Conservation (phyloP, 306 rosid species). For the Cicer judaicum region DNA sequence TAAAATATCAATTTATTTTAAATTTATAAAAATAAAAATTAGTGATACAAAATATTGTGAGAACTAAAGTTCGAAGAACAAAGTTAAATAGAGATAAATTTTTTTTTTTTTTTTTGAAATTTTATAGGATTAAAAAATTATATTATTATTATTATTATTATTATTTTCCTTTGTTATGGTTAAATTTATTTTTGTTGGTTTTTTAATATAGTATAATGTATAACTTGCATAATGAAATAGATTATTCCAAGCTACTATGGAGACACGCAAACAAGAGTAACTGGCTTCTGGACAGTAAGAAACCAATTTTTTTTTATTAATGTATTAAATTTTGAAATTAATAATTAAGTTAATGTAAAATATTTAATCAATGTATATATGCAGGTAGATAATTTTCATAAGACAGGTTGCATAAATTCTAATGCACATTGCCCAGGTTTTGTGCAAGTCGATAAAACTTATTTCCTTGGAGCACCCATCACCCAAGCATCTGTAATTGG, state of each 20-base stretch:
- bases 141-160: not conserved
- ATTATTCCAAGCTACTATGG: not conserved
- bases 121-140: too few species aligned
- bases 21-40: too few species aligned
- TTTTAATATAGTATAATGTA: not conserved
- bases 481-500: not conserved
- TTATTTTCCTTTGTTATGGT: not conserved
- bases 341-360: too few species aligned
- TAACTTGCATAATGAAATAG: not conserved
- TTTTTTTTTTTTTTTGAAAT: too few species aligned
- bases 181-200: not conserved
- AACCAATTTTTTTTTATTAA: not conserved
- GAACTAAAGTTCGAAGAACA: too few species aligned
- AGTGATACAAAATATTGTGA: too few species aligned
- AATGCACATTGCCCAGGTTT: not conserved
- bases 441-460: not conserved
- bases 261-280: not conserved
- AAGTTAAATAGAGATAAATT: too few species aligned
- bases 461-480: not conserved
- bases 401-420: not conserved
- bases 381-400: not conserved
- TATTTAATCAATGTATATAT: not conserved
- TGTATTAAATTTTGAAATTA: not conserved
- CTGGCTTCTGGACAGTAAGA: conserved; percentile 15
- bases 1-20: too few species aligned